Evolutionary conservation across 225 moss, liverwort and hornwort genomes (phyloP).

Genomic region (Bryum argenteum): DNA sequence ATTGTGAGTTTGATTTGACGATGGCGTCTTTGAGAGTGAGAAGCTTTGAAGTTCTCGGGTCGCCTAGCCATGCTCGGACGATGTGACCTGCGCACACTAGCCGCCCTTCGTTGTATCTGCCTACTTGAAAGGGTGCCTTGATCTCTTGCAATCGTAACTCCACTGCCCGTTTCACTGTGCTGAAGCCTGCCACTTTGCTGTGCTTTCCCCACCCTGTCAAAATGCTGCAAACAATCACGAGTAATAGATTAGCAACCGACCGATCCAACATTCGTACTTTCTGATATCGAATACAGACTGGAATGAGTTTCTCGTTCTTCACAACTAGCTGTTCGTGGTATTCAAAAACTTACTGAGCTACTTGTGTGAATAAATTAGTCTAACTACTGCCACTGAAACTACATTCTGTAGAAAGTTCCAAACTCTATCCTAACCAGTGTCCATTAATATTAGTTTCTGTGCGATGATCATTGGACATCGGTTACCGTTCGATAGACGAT

Average conservation of each 20-base stretch:
- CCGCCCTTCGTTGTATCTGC: slow-evolving; percentile 89
- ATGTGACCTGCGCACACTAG: slow-evolving; percentile 84
- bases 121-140: slow-evolving; percentile 91
- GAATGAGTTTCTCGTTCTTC: too few relatives aligned
- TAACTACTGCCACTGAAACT: too few relatives aligned
- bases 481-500: too few relatives aligned
- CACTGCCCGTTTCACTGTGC: slow-evolving; percentile 93
- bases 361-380: too few relatives aligned
- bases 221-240: slow-evolving; percentile 47
- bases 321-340: too few relatives aligned
- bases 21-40: slow-evolving; percentile 66
- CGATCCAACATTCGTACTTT: too few relatives aligned
- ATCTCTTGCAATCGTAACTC: slow-evolving; percentile 75
- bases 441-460: too few relatives aligned
- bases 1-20: slow-evolving; percentile 43
- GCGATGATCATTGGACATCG: too few relatives aligned
- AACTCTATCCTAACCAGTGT: too few relatives aligned
- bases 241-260: background rate
- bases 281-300: too few relatives aligned
- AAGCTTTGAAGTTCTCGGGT: slow-evolving; percentile 74
- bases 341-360: too few relatives aligned
- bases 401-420: too few relatives aligned
- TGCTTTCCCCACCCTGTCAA: slow-evolving; percentile 99
- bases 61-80: slow-evolving; percentile 85
- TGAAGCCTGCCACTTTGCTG: slow-evolving; percentile 94